phyloP scores from a whole-genome alignment of 352 stramenopile genomes.

The Globisporangium echinulatum region DNA sequence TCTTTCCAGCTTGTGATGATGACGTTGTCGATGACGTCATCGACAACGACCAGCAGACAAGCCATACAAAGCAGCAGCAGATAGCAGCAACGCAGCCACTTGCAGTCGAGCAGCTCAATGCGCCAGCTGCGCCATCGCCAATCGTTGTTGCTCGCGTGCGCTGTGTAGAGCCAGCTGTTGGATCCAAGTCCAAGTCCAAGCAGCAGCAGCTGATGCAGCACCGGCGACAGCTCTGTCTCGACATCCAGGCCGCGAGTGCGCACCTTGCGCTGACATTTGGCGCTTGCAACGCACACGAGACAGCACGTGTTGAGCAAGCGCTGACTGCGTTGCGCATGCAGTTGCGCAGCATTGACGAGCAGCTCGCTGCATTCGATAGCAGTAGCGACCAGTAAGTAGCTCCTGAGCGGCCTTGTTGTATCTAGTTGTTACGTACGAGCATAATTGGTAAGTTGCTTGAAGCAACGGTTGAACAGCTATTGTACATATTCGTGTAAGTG shows the following conservation, averaged over 20 bases:
- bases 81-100: not conserved
- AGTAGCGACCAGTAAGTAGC: too few relatives aligned
- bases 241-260: constrained; percentile 46
- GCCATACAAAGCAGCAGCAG: not conserved
- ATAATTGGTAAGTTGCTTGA: too few relatives aligned
- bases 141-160: too few relatives aligned
- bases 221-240: constrained; percentile 39
- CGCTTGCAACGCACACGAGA: constrained; percentile 11
- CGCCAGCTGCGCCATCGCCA: not conserved
- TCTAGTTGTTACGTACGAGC: too few relatives aligned
- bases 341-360: constrained; percentile 10
- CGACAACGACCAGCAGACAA: not conserved
- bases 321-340: constrained; percentile 12
- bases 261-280: constrained; percentile 34
- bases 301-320: constrained; percentile 11
- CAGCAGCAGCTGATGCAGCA: constrained; percentile 6
- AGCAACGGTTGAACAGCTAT: too few relatives aligned
- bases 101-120: not conserved
- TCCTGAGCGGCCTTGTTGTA: too few relatives aligned
- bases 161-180: not conserved
- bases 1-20: constrained; percentile 2
- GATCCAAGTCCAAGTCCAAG: not conserved
- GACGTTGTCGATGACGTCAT: not conserved
- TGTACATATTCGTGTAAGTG: too few relatives aligned
- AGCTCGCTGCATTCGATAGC: not conserved